Evolutionary conservation across 352 stramenopile species (phyloP), one percentile per base, ranked within the genome.

Genomic region (Aphanomyces stellatus): DNA sequence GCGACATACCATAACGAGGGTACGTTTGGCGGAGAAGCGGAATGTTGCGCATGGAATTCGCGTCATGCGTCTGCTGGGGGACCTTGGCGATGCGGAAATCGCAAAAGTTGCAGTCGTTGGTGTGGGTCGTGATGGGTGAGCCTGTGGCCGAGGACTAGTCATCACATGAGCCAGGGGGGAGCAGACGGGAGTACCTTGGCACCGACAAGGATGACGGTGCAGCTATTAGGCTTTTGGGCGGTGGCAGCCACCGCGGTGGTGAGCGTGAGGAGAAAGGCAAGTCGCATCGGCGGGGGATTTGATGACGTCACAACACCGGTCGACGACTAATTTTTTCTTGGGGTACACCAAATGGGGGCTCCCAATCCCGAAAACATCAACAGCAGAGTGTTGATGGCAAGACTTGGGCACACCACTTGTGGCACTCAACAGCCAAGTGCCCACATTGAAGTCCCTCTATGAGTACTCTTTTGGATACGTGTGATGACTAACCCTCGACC

Each of bases 81-180:
- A 93, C 81, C 41, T 92, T 93, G 63, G 71, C 81, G 68, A 92
- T 77, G 40, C 85, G 85, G 64, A 91, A 93, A 71, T 93, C 85
- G 62, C 85, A 91, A 27, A 74, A 88, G 62, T 76, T 90, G 66
- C 85, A 92, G 71, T 93, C 85, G 68, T 85, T 90, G 43, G 85
- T 88, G 71, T 93, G 85, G 19, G 85, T 91, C 41, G 82, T 90
- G 80, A 93, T 92, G 31, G 85, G 79, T 17, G 83, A 71, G 2
- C 73, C 73, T 17, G 77, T 91, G 4, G 76, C 80, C 2, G 81
- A 88, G 24, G 80, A 79, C 81, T 89, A 65, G n/a, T 40, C 4
- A 62, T 13, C 46, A 28, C 17, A 53, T 53, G 10, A 22, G 46
- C 24, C 10, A 13, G 0, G 46, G 8, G 17, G 24, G 10, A 15